phyloP scores from a whole-genome alignment of 768 basidiomycete species.

The Botryobasidium botryosum region DNA sequence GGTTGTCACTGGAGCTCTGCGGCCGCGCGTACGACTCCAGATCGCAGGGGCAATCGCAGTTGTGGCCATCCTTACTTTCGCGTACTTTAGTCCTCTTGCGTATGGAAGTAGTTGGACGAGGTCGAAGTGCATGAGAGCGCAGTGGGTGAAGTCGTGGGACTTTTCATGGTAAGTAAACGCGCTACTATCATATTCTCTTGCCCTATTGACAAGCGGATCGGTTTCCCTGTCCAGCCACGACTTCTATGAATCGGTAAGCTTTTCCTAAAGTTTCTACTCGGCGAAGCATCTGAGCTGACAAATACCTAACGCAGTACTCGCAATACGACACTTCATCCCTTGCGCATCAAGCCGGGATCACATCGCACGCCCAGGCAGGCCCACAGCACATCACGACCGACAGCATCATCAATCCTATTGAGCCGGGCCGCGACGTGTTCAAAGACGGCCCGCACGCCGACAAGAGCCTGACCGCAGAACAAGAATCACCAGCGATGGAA shows the following conservation, averaged over 20 bases:
- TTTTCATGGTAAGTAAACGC: conserved; percentile 53
- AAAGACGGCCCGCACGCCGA: too few species aligned
- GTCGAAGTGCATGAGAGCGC: conserved; percentile 50
- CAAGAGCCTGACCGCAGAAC: too few species aligned
- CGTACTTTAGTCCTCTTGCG: conserved; percentile 58
- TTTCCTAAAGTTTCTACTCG: too few species aligned
- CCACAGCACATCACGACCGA: too few species aligned
- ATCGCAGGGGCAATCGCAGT: conserved; percentile 59
- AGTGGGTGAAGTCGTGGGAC: conserved; percentile 92
- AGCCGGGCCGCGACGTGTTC: too few species aligned
- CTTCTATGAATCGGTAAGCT: conserved; percentile 51
- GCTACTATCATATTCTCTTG: background rate
- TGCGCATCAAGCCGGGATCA: too few species aligned
- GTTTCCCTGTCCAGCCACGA: conserved; percentile 31
- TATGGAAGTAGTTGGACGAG: conserved; percentile 86
- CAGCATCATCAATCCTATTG: too few species aligned
- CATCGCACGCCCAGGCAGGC: too few species aligned
- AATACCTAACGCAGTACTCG: conserved; percentile 34
- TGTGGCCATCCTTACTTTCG: conserved; percentile 61
- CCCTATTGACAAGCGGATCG: too few species aligned
- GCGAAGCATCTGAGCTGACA: too few species aligned
- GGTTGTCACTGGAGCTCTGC: conserved; percentile 58
- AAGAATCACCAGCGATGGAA: too few species aligned
- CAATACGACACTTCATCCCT: too few species aligned
- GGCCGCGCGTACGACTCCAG: conserved; percentile 62